These are phyloP conservation scores for Lasiosphaeria hispida DNA, from an alignment of 495 filamentous ascomycete species.

Conservation along the genomic window DNA sequence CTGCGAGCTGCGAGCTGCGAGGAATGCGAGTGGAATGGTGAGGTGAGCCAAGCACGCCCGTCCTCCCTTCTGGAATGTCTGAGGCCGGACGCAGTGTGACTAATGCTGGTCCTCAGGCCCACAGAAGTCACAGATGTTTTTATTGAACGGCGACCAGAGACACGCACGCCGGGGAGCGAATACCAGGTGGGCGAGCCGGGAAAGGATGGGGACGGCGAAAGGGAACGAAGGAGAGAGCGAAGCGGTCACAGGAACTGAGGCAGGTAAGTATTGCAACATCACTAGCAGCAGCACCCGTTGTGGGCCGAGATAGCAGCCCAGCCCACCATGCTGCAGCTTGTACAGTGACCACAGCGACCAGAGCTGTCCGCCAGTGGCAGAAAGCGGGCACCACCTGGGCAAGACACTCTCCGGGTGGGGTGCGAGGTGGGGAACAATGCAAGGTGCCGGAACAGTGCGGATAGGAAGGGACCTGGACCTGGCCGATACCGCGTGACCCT, in stretches of 20 bases:
- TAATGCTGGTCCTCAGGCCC: constrained; percentile 1
- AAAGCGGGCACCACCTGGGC: neutral
- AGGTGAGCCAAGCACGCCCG: too few relatives aligned
- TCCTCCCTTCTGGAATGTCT: constrained; percentile 4
- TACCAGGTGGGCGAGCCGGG: constrained; percentile 1
- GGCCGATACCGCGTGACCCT: constrained; percentile 20
- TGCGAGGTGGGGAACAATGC: constrained; percentile 9
- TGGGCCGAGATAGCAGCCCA: constrained; percentile 18
- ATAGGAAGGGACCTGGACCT: neutral
- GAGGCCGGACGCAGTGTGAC: neutral
- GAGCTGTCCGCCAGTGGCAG: constrained; percentile 2
- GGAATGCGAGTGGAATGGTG: neutral
- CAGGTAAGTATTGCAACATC: constrained; percentile 18
- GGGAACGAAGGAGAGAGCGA: neutral
- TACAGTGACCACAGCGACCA: constrained; percentile 2
- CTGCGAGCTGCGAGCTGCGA: neutral
- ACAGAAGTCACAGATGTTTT: constrained; percentile 8
- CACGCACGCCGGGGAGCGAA: neutral
- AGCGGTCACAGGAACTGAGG: constrained; percentile 22
- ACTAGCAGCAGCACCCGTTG: constrained; percentile 6
- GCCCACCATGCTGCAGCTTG: neutral
- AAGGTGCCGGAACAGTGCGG: constrained; percentile 19
- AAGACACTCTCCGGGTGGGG: constrained; percentile 17
- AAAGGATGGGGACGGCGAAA: constrained; percentile 3
- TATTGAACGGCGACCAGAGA: too few relatives aligned